A percentile compares a stretch with the other conserved stretches of the same genome.
phyloP scores from a whole-genome alignment of 495 filamentous ascomycete genomes.

The Neurospora discreta region DNA sequence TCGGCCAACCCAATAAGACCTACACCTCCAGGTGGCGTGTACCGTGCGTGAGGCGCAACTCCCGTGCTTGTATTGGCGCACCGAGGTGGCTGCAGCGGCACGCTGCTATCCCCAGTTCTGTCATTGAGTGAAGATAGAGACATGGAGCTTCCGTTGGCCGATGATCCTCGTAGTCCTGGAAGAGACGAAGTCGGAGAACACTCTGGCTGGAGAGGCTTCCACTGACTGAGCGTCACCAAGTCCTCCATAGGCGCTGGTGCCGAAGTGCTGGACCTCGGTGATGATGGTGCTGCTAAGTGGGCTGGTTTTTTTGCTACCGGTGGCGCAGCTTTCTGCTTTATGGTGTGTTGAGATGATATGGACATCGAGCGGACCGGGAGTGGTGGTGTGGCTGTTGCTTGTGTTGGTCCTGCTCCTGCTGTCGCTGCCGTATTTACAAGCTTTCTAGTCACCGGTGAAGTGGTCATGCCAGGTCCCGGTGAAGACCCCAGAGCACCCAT shows the following conservation, averaged over 20 bases:
- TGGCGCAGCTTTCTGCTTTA: constrained; percentile 35
- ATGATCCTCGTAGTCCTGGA: neutral
- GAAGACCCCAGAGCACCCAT: constrained; percentile 1
- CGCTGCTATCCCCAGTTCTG: neutral
- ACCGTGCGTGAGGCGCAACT: constrained; percentile 1
- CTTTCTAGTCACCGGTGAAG: constrained; percentile 8
- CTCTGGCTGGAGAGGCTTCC: neutral
- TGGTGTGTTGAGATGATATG: constrained; percentile 18
- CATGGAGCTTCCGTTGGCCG: neutral
- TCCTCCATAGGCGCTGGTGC: neutral
- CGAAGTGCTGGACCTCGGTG: constrained; percentile 22
- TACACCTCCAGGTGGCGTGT: constrained; percentile 12
- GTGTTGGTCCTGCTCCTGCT: neutral
- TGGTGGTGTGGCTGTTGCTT: constrained; percentile 8
- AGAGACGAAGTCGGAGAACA: constrained; percentile 1
- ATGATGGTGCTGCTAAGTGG: constrained; percentile 31
- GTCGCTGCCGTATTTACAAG: constrained; percentile 10
- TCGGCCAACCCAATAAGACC: constrained; percentile 12
- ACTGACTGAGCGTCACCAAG: neutral
- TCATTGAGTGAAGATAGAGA: constrained; percentile 1
- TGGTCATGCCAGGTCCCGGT: neutral
- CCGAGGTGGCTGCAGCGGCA: constrained; percentile 7
- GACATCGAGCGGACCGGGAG: constrained; percentile 20
- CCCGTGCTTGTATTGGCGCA: constrained; percentile 9
- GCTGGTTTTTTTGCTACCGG: constrained; percentile 44